These are phyloP conservation scores for Colletotrichum sp. DNA, from an alignment of 2,329 filamentous ascomycete genomes.

Conservation along the genomic window DNA sequence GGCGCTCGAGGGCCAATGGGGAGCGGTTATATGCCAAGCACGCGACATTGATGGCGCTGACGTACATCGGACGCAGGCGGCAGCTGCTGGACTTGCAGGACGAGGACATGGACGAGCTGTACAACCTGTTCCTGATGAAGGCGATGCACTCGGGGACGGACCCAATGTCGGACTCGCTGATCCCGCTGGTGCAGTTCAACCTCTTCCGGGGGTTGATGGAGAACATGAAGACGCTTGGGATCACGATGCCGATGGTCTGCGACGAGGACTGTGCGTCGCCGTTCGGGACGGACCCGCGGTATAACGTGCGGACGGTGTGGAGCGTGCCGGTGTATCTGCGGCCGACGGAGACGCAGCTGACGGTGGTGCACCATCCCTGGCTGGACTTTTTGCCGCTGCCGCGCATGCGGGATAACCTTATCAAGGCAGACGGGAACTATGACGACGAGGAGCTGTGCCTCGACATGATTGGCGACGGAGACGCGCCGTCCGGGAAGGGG, in stretches of 20 bases:
- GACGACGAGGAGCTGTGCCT: conserved; percentile 24
- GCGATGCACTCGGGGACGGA: neutral
- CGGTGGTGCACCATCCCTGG: conserved; percentile 37
- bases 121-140: neutral
- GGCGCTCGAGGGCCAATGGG: neutral
- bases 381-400: conserved; percentile 40
- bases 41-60: neutral
- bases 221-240: conserved; percentile 29
- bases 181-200: conserved; percentile 31
- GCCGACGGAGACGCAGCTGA: conserved; percentile 34
- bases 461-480: neutral
- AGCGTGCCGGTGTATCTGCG: neutral
- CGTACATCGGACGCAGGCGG: neutral
- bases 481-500: conserved; percentile 21
- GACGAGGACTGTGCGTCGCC: conserved; percentile 21
- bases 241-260: conserved; percentile 15
- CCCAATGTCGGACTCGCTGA: neutral
- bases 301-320: neutral
- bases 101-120: conserved; percentile 5
- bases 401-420: conserved; percentile 35
- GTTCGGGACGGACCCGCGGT: conserved; percentile 1
- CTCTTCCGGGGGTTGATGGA: conserved; percentile 64
- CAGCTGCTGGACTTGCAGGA: neutral
- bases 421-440: conserved; percentile 17
- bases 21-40: neutral